Conservation (phyloP, 2,329 filamentous ascomycete species). For the Macroventuria anomochaeta region DNA sequence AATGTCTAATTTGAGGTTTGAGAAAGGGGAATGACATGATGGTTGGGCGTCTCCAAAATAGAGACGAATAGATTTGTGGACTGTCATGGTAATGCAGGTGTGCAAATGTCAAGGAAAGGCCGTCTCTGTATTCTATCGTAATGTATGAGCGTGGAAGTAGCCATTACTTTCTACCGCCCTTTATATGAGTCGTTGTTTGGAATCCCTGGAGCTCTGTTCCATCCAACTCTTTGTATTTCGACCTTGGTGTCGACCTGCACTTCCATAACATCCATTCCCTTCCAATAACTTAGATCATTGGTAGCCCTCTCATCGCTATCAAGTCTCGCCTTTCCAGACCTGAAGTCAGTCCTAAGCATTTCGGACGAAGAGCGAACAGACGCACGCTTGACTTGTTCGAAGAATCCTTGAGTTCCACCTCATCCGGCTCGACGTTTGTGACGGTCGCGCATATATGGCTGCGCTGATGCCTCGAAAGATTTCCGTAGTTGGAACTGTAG, state of each 20-base stretch:
- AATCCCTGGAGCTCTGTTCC: slow-evolving; percentile 6
- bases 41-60: neutral
- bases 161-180: slow-evolving; percentile 16
- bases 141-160: neutral
- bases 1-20: too few species aligned
- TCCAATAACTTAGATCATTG: slow-evolving; percentile 18
- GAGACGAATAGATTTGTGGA: neutral
- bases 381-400: slow-evolving; percentile 21
- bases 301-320: slow-evolving; percentile 30
- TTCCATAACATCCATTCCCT: slow-evolving; percentile 21
- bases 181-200: slow-evolving; percentile 12
- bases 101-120: neutral
- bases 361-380: slow-evolving; percentile 8
- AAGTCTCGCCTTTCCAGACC: slow-evolving; percentile 18
- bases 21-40: neutral
- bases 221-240: slow-evolving; percentile 37
- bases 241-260: slow-evolving; percentile 39
- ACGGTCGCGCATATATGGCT: slow-evolving; percentile 14
- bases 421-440: slow-evolving; percentile 21
- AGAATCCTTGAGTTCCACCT: slow-evolving; percentile 29
- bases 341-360: slow-evolving; percentile 8
- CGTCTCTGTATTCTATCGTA: neutral
- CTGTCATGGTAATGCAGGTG: too few species aligned
- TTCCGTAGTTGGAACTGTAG: slow-evolving; percentile 29
- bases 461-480: slow-evolving; percentile 20